Conservation (phyloP, 768 basidiomycete genomes). For the Hypholoma sublateritium region DNA sequence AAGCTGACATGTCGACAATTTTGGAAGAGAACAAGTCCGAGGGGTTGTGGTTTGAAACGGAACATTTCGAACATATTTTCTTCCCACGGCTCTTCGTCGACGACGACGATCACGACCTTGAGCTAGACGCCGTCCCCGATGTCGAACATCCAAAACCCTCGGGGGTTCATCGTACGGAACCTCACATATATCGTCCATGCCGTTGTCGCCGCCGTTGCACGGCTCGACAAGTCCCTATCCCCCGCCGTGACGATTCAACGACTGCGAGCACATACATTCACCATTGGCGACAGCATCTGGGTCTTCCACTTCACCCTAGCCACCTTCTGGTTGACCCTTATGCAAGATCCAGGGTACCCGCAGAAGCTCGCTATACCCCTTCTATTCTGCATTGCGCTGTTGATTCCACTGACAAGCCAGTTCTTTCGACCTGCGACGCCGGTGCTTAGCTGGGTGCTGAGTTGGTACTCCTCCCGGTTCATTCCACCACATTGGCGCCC, state of each 20-base stretch:
- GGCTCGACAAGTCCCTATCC: constrained; percentile 76
- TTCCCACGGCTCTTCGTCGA: constrained; percentile 20
- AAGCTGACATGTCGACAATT: neutral
- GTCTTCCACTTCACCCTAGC: constrained; percentile 63
- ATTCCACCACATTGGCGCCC: constrained; percentile 80
- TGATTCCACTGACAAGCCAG: constrained; percentile 86
- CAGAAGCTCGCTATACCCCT: constrained; percentile 77
- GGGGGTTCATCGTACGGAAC: constrained; percentile 18
- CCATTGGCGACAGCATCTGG: constrained; percentile 58
- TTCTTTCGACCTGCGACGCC: constrained; percentile 90
- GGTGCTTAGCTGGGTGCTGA: constrained; percentile 81
- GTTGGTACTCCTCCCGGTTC: constrained; percentile 85
- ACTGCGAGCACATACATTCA: constrained; percentile 57
- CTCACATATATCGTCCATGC: constrained; percentile 37
- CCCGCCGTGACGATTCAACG: constrained; percentile 63
- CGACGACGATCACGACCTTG: constrained; percentile 16
- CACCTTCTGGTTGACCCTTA: constrained; percentile 69
- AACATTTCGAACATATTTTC: neutral
- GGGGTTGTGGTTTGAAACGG: neutral
- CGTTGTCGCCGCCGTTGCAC: constrained; percentile 57
- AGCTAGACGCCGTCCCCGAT: constrained; percentile 14
- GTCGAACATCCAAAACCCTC: constrained; percentile 19
- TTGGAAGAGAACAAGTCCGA: neutral
- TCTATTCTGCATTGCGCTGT: constrained; percentile 64
- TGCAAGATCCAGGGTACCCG: constrained; percentile 69